Base-by-base conservation (phyloP, 179 eudicot species). In the Camellia oleifera region DNA sequence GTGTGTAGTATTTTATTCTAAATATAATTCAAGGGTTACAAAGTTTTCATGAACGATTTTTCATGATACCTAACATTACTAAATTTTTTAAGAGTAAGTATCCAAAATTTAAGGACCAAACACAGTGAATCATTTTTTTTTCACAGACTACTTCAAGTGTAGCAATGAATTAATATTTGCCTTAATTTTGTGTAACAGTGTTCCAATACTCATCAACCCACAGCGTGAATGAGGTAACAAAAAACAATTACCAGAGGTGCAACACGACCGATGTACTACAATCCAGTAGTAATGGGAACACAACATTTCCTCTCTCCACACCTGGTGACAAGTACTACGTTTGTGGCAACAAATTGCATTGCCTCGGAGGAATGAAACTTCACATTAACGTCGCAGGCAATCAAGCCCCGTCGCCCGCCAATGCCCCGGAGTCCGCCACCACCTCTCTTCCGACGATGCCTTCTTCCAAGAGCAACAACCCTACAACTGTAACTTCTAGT, bases 331-430 rank as follows among this genome's bases (percentile, higher is more conserved):
- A 73, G 56, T 93, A 92, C 89, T 93, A 87, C 26, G 74, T 88
- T 7, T 79, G 86, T 32, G 90, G 95, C 64, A 88, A 91, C 83
- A 85, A 78, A 58, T 70, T 91, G 40, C 83, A 91, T 79, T 93
- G 97, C 76, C 83, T 90, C 0, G 90, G 89, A 6, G 97, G 97
- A 15, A 90, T 93, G 97, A 93, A 93, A 81, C 84, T 92, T 60
- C 89, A 86, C 1, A 87, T 89, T 9, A 44, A 79, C 2, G 91
- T 89, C 8, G 80, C 80, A 3, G 71, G 80, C 63, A 83, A 79
- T 81, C 65, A 64, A 11, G 81, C 84, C 0, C 78, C 70, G n/a
- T 67, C 86, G 0, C 20, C 82, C 7, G 46, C 88, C 87, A 83
- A 85, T 0, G 81, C 89, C 0, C 85, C 91, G 2, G 11, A 66